These are phyloP conservation scores for Diplodia corticola DNA, from an alignment of 2,329 filamentous ascomycete genomes.

Conservation along the genomic window DNA sequence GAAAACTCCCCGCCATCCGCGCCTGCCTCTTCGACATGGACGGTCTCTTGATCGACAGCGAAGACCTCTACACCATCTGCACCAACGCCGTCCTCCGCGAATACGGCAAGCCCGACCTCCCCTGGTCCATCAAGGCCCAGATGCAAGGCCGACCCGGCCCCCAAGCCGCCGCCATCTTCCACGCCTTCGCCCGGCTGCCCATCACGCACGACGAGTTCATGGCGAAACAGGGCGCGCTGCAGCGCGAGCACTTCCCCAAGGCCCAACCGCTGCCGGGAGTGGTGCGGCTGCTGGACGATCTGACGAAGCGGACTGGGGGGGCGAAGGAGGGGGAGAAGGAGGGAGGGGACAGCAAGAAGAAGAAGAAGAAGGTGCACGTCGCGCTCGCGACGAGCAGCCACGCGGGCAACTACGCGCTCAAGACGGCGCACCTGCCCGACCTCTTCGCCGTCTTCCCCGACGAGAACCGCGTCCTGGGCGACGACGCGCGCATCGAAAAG, in stretches of 20 bases:
- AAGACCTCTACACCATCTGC: conserved; percentile 83
- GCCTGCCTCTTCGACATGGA: conserved; percentile 99
- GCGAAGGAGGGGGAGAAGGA: neutral
- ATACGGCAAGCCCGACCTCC: conserved; percentile 72
- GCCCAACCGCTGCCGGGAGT: conserved; percentile 81
- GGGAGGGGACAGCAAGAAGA: too few relatives aligned
- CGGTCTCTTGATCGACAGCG: conserved; percentile 88
- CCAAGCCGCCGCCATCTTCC: conserved; percentile 63
- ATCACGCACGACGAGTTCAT: conserved; percentile 70
- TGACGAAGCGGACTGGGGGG: conserved; percentile 41
- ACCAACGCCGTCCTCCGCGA: conserved; percentile 79
- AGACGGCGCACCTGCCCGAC: conserved; percentile 60
- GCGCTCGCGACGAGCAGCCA: conserved; percentile 85
- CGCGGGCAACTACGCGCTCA: conserved; percentile 70
- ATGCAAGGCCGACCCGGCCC: conserved; percentile 68
- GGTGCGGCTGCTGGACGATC: conserved; percentile 61
- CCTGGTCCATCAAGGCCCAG: conserved; percentile 92
- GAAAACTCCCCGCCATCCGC: conserved; percentile 53
- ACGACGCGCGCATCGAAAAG: conserved; percentile 73
- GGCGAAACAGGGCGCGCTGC: conserved; percentile 60
- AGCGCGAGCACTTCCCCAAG: conserved; percentile 69
- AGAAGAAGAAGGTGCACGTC: conserved; percentile 41
- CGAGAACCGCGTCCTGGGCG: conserved; percentile 76
- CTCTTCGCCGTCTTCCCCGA: conserved; percentile 63
- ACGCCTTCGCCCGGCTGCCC: conserved; percentile 83